Conservation (phyloP, 228 moss, liverwort and hornwort genomes). For the Sphagnum magellanicum region DNA sequence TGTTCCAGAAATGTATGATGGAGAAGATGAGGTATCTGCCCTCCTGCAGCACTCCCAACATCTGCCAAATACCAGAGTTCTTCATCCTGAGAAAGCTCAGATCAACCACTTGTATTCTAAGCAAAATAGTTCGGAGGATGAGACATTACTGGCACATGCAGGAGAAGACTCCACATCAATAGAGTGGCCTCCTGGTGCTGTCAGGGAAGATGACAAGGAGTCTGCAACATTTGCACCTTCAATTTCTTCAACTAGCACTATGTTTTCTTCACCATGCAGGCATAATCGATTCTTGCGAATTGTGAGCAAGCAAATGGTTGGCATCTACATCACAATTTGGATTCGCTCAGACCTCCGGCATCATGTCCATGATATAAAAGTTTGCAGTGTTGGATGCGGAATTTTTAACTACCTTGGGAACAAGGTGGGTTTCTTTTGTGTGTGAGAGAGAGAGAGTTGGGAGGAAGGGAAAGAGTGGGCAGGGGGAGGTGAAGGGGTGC, state of each 20-base stretch:
- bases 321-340: slow-evolving; percentile 83
- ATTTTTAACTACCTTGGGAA: slow-evolving; percentile 86
- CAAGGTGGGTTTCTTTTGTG: slow-evolving; percentile 36
- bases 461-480: too few species aligned
- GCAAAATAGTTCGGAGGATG: neutral
- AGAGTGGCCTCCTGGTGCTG: slow-evolving; percentile 25
- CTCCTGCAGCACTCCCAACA: neutral
- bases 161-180: slow-evolving; percentile 10
- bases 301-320: slow-evolving; percentile 99
- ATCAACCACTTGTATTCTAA: too few species aligned
- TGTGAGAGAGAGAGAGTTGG: too few species aligned
- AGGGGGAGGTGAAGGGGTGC: too few species aligned
- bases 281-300: slow-evolving; percentile 57
- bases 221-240: slow-evolving; percentile 26
- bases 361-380: slow-evolving; percentile 83
- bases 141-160: slow-evolving; percentile 11
- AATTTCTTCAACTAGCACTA: slow-evolving; percentile 11
- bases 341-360: slow-evolving; percentile 70
- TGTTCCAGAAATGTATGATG: slow-evolving; percentile 14
- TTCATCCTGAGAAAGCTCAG: neutral
- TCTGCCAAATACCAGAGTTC: too few species aligned
- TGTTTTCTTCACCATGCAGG: neutral
- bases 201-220: slow-evolving; percentile 20
- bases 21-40: neutral
- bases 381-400: slow-evolving; percentile 82